Evolutionary conservation across 495 filamentous ascomycete species (phyloP).

Genomic region (Elaphomyces granulatus): DNA sequence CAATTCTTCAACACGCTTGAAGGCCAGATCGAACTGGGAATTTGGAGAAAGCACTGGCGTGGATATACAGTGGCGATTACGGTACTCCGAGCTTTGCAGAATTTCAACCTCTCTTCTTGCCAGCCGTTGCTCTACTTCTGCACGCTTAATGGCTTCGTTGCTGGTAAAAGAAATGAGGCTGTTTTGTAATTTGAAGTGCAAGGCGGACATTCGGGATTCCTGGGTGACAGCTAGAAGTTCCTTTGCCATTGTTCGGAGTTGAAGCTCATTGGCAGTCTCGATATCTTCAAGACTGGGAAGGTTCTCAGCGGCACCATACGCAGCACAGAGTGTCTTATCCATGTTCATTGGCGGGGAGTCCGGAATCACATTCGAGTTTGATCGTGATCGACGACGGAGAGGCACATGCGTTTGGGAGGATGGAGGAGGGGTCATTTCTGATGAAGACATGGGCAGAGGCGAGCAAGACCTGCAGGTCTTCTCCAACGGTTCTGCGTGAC

Average conservation of each 20-base stretch:
- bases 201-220: conserved; percentile 63
- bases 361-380: conserved; percentile 16
- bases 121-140: conserved; percentile 86
- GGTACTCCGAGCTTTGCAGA: conserved; percentile 45
- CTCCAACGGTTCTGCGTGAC: conserved; percentile 19
- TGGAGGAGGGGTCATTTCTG: conserved; percentile 57
- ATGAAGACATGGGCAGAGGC: conserved; percentile 27
- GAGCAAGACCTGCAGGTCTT: conserved; percentile 22
- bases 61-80: conserved; percentile 21
- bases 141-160: conserved; percentile 70
- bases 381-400: conserved; percentile 25
- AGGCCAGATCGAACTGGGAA: conserved; percentile 28
- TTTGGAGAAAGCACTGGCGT: conserved; percentile 26
- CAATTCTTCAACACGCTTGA: conserved; percentile 41
- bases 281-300: conserved; percentile 51
- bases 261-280: conserved; percentile 39
- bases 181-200: conserved; percentile 88
- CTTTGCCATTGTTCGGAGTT: conserved; percentile 46
- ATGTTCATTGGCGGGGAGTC: conserved; percentile 47
- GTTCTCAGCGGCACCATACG: conserved; percentile 34
- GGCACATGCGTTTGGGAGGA: conserved; percentile 48
- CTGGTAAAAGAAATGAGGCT: conserved; percentile 76
- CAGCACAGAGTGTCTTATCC: conserved; percentile 37
- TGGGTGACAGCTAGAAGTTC: conserved; percentile 37
- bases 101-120: conserved; percentile 83